Conservation (phyloP, 345 rosid genomes). For the Eucalyptus albens region DNA sequence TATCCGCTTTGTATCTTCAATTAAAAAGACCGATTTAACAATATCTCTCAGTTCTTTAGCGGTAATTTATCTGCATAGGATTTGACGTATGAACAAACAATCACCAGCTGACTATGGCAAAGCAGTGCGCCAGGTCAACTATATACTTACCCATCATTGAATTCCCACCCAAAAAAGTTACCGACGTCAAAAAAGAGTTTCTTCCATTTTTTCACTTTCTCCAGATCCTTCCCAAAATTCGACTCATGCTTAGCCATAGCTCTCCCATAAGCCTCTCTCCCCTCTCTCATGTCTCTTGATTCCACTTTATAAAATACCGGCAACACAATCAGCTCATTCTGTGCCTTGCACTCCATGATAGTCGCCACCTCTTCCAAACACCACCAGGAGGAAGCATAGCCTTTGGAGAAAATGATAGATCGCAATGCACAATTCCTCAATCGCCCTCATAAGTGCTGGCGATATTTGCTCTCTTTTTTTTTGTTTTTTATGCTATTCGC, state of each 20-base stretch:
- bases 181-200: accelerated
- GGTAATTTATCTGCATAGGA: not conserved
- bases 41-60: not conserved
- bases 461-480: not conserved
- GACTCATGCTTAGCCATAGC: not conserved
- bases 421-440: not conserved
- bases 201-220: not conserved
- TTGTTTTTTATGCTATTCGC: too few species aligned
- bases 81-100: not conserved
- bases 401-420: not conserved
- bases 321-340: not conserved
- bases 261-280: not conserved
- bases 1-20: not conserved
- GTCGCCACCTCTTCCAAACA: accelerated
- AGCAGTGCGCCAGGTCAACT: not conserved
- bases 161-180: not conserved
- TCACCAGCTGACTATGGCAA: not conserved
- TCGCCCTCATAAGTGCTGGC: accelerated
- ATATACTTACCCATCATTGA: not conserved
- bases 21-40: not conserved
- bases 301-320: not conserved
- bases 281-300: not conserved
- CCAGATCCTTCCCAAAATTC: not conserved
- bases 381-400: not conserved
- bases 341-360: not conserved